Conservation (phyloP, 148 eudicot genomes). For the Talinum fruticosum region DNA sequence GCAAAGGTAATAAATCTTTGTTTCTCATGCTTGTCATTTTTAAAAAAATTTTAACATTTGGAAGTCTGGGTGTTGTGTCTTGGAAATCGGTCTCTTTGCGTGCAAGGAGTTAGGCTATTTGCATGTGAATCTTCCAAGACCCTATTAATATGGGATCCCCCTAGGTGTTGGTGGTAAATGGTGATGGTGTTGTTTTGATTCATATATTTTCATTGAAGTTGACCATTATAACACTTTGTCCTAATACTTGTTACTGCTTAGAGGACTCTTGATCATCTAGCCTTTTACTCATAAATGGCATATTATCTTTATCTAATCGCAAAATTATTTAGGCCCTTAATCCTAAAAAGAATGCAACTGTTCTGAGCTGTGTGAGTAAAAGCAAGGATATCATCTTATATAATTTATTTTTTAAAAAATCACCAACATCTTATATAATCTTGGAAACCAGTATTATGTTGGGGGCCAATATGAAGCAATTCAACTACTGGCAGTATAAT, state of each 20-base stretch:
- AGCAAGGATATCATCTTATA: no score
- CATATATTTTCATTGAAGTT: neutral
- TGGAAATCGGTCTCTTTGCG: no score
- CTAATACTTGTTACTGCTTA: neutral
- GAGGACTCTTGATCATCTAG: neutral
- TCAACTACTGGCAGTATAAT: neutral
- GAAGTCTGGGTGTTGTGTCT: no score
- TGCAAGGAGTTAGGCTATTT: no score
- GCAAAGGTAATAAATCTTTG: conserved; percentile 52
- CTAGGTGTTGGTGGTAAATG: no score
- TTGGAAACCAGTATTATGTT: no score
- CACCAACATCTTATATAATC: neutral
- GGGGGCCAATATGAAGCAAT: neutral
- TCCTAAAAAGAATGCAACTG: neutral
- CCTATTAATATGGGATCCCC: no score
- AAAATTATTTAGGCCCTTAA: neutral
- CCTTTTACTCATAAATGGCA: neutral
- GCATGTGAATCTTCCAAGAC: no score
- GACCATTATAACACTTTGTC: neutral
- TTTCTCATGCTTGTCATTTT: neutral
- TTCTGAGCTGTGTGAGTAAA: neutral
- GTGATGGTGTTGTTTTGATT: neutral
- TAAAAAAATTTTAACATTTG: no score
- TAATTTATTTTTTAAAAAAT: no score
- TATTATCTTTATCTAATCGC: neutral